Conservation (phyloP, 2,329 filamentous ascomycete species). For the Penicillium sp. region DNA sequence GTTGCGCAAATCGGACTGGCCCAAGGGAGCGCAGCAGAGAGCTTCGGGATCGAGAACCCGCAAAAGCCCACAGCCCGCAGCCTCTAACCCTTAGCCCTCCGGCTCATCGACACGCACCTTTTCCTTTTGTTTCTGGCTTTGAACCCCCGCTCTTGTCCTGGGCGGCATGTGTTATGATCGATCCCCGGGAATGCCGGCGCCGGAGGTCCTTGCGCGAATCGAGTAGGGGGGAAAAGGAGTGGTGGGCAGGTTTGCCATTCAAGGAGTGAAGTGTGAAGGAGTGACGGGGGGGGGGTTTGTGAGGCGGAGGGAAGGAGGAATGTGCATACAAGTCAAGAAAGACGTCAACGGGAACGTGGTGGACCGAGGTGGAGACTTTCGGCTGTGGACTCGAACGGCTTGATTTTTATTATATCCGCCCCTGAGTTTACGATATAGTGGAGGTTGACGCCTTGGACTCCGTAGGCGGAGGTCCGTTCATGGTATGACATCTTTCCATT, state of each 20-base stretch:
- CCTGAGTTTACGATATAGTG: conserved; percentile 8
- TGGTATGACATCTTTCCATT: not conserved
- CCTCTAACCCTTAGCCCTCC: not conserved
- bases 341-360: conserved; percentile 26
- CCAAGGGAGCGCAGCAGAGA: not conserved
- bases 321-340: conserved; percentile 8
- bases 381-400: conserved; percentile 15
- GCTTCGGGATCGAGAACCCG: not conserved
- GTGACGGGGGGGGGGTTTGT: not conserved
- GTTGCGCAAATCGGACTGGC: not conserved
- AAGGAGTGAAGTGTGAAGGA: conserved; percentile 10
- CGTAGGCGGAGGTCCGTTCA: not conserved
- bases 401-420: conserved; percentile 14
- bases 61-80: not conserved
- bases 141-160: conserved; percentile 51
- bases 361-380: conserved; percentile 18
- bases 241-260: conserved; percentile 22
- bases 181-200: conserved; percentile 25
- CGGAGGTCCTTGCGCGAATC: conserved; percentile 24
- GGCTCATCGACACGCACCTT: conserved; percentile 46
- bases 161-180: conserved; percentile 44
- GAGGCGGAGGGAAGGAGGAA: conserved; percentile 5
- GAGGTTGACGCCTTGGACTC: conserved; percentile 9
- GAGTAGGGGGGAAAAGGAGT: conserved; percentile 9
- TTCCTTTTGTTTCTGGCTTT: conserved; percentile 59